A percentile compares a stretch with the other conserved stretches of the same genome.
These are phyloP conservation scores for Carex myosuroides DNA, from an alignment of 176 grass and related monocot genomes.

Conservation along the genomic window DNA sequence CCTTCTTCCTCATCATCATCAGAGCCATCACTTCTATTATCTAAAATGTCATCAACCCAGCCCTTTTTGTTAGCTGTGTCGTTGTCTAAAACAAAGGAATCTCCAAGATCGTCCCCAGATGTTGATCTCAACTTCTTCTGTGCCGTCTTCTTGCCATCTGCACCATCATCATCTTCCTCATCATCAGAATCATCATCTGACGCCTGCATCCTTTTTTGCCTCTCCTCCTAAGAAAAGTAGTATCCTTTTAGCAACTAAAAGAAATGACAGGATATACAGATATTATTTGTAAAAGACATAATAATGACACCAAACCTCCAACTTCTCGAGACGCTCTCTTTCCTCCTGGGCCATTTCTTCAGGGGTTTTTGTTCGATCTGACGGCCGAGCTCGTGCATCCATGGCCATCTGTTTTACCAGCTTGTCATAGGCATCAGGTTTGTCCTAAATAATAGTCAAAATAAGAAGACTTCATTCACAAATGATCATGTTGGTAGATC, in stretches of 20 bases:
- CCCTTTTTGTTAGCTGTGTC: conserved; percentile 39
- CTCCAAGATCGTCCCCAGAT: conserved; percentile 94
- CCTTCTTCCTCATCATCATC: conserved; percentile 41
- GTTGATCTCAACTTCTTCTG: conserved; percentile 49
- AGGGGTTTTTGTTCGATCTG: conserved; percentile 81
- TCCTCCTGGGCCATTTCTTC: conserved; percentile 94
- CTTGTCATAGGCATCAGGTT: conserved; percentile 74
- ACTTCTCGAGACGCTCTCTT: conserved; percentile 72
- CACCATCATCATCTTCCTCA: conserved; percentile 24
- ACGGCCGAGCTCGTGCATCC: conserved; percentile 73
- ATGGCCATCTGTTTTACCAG: conserved; percentile 85
- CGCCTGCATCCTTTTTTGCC: conserved; percentile 72
- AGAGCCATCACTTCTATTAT: conserved; percentile 40
- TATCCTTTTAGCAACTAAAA: conserved; percentile 1
- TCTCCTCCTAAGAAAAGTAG: conserved; percentile 47
- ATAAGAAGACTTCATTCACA: conserved; percentile 17
- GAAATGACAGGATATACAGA: conserved; percentile 1
- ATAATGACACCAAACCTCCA: conserved; percentile 42
- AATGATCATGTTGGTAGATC: not conserved
- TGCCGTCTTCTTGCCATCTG: not conserved
- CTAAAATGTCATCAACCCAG: conserved; percentile 64
- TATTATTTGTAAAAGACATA: not conserved
- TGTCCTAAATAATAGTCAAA: conserved; percentile 31
- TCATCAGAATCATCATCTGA: conserved; percentile 53
- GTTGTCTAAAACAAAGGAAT: conserved; percentile 50